These are phyloP conservation scores for Neurospora sp. DNA, from an alignment of 495 filamentous ascomycete species.

Conservation along the genomic window DNA sequence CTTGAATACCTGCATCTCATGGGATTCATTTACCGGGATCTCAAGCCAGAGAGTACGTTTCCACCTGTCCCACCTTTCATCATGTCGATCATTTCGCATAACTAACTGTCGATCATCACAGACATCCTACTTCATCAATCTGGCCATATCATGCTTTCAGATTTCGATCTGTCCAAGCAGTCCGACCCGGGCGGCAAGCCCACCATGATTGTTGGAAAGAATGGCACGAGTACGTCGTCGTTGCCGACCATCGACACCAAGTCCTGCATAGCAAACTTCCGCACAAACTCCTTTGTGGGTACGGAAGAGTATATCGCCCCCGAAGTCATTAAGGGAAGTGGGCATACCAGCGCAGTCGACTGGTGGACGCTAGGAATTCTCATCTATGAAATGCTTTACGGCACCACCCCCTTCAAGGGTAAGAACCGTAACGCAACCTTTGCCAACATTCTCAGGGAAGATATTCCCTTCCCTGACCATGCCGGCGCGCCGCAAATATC, in stretches of 20 bases:
- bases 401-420: conserved; percentile 97
- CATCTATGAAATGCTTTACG: conserved; percentile 98
- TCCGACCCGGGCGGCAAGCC: conserved; percentile 93
- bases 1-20: conserved; percentile 96
- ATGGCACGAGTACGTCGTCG: conserved; percentile 67
- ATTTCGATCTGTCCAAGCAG: conserved; percentile 97
- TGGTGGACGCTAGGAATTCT: conserved; percentile 98
- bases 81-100: neutral
- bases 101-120: conserved; percentile 24
- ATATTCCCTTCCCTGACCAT: conserved; percentile 89
- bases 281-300: conserved; percentile 96
- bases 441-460: conserved; percentile 91
- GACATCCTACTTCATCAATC: conserved; percentile 97
- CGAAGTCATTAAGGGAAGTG: conserved; percentile 97
- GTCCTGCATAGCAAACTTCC: conserved; percentile 95
- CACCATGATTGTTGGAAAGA: conserved; percentile 88
- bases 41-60: conserved; percentile 90
- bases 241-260: conserved; percentile 95
- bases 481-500: conserved; percentile 75
- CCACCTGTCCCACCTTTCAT: neutral
- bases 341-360: conserved; percentile 95
- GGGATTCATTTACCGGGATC: conserved; percentile 97
- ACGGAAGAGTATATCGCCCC: conserved; percentile 98
- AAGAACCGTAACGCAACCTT: conserved; percentile 98
- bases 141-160: conserved; percentile 98